Conservation (phyloP, 2,329 filamentous ascomycete genomes). For the Lomentospora prolificans region DNA sequence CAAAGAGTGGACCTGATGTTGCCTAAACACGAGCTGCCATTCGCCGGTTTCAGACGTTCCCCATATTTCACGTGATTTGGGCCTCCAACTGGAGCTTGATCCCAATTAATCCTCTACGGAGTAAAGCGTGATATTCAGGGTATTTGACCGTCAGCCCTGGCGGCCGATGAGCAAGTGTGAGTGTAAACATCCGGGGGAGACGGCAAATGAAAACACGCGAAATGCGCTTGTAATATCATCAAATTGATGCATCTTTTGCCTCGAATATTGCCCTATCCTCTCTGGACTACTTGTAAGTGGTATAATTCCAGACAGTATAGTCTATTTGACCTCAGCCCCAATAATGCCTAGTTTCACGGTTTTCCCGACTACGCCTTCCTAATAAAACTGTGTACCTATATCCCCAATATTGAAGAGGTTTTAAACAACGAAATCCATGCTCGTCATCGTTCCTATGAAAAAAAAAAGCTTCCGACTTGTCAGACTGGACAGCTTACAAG, state of each 20-base stretch:
- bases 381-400: not conserved
- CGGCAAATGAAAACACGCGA: too few relatives aligned
- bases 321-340: not conserved
- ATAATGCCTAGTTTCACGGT: not conserved
- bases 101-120: too few relatives aligned
- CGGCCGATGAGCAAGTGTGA: too few relatives aligned
- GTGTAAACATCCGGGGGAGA: too few relatives aligned
- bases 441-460: conserved; percentile 9
- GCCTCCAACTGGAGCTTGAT: not conserved
- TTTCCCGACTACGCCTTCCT: not conserved
- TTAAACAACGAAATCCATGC: conserved; percentile 8
- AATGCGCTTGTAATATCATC: too few relatives aligned
- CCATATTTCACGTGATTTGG: not conserved
- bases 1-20: not conserved
- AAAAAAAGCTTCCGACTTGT: conserved; percentile 6
- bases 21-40: not conserved
- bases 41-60: not conserved
- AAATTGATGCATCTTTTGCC: too few relatives aligned
- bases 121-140: too few relatives aligned
- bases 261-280: not conserved
- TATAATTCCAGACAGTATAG: not conserved
- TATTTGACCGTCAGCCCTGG: too few relatives aligned
- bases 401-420: too few relatives aligned
- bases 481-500: conserved; percentile 48
- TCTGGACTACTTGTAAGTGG: not conserved